Evolutionary conservation across 768 basidiomycete species (phyloP), one percentile per base, ranked within the genome.

Genomic region (Asterophora parasitica): DNA sequence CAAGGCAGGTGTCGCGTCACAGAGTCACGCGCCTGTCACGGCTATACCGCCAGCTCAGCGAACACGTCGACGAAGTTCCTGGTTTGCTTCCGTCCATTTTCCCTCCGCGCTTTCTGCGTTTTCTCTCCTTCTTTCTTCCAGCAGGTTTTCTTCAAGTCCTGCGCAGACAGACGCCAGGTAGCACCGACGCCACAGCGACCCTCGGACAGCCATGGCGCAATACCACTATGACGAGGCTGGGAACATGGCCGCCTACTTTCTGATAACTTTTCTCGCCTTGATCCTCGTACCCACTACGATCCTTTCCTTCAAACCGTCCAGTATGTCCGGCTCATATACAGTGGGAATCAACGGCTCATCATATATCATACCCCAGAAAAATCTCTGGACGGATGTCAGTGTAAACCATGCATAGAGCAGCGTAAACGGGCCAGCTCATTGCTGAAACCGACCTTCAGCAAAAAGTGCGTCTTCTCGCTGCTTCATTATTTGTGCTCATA

Each of bases 181-280:
- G 46, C 45, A 32, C 23, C 20, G 34, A n/a, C 23, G 19, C 42
- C 23, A 44, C 15, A 36, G 15, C 10, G 11, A 36, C 17, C 1
- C 12, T 11, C 8, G 13, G 19, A 41, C 35, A 46, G 41, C 61
- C 61, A 57, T 89, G 88, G 85, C 85, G 56, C 79, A 84, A 55
- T 90, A 91, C 70, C 76, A 82, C 68, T 92, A 92, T 64, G 89
- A 92, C 66, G 88, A 91, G 72, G 77, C 78, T 39, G 89, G 90
- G 54, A 82, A 81, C 54, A 85, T 92, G 85, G 88, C 88, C 59
- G 77, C 82, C 31, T 97, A 93, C 71, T 97, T 97, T 67, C 67
- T 92, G 51, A 81, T 98, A 46, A 91, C 92, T 7, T 84, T 96
- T 63, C 83, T 97, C 55, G 81, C 83, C 47, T 76, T 97, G 56